Evolutionary conservation across 2,329 filamentous ascomycete genomes (phyloP), one percentile per base, ranked within the genome.

Genomic region (Fusarium papillatum): DNA sequence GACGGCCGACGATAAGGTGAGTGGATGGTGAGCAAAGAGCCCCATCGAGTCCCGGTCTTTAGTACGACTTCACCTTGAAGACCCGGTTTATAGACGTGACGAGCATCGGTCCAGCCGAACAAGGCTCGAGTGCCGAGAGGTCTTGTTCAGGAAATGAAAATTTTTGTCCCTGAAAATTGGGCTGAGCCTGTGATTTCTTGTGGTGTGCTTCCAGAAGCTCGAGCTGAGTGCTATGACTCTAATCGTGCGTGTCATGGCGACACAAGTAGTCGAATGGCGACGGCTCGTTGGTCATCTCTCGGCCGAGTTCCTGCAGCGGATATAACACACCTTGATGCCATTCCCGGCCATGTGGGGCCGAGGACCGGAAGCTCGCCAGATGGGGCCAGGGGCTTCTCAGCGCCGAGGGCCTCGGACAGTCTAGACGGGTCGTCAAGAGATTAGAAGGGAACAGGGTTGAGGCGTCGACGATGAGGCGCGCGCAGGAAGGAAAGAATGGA

Each of bases 331-430:
- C n/a, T 24, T 53, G 24, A 24, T 19, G 34, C 46, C 70, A 64
- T 74, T 59, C 43, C 48, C 73, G 68, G 60, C 19, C 7, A 24
- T 19, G 36, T 76, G 73, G 73, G 70, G 66, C 73, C 73, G 41
- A 38, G 24, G 66, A 19, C 66, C 50, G 48, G 53, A 61, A 36
- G 39, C 53, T 67, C 26, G 41, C 17, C 17, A 68, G 57, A n/a
- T 39, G n/a, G 53, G 36, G n/a, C 43, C 68, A 43, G 62, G 67
- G 68, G 48, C 36, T 24, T 46, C 24, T 31, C 26, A 48, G 24
- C 38, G 24, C 29, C 64, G 39, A 29, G 66, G 72, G 59, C 69
- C 63, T 75, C 70, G 55, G 63, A 59, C 29, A 8, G 50, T 57
- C 50, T 22, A 57, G 16, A 57, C 24, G 22, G 53, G 50, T 43